Base-by-base conservation (phyloP, 768 basidiomycete species). In the Gautieria morchelliformis region DNA sequence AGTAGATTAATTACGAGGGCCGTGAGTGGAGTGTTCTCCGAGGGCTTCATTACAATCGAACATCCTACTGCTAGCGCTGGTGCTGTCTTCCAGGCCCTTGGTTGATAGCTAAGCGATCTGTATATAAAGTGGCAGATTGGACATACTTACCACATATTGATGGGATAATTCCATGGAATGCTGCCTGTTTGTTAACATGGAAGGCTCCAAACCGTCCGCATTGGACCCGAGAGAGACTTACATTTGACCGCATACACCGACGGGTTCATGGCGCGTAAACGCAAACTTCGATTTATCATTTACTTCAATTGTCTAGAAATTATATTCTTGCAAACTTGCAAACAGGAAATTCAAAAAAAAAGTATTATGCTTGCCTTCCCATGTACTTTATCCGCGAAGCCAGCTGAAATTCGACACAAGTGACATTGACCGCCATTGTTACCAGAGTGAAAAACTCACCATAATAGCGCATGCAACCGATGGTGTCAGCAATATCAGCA, bases 171-270 rank as follows among this genome's bases (percentile, higher is more conserved):
- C 92, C 91, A 93, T 7, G 92, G 91, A 63, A 93, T 91, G 63
- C 86, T 89, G 65, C 42, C 42, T 55, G 41, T 12, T 20, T 44
- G 27, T 20, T 27, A 27, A 27, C 27, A 20, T 6, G 45, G n/a
- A 5, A n/a, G n/a, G 24, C 15, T 27, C 15, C 22, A 9, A 24
- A 9, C 24, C 33, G 2, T 7, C 20, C 24, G n/a, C 17, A 30
- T 24, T 17, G 66, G 20, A 46, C 53, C 53, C 14, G 22, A 20
- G 27, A 20, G 19, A 9, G 11, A 64, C 76, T 56, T 65, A 89
- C 89, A 91, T 94, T 69, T 96, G 94, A 2, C 87, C 93, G 66
- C 89, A 92, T 32, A 94, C 93, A n/a, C 93, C 93, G 61, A 95
- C 85, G 19, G 93, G 92, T 48, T 94, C 93, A 65, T 88, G 87